Percentiles rank a stretch among this genome's conserved stretches.
Conservation (phyloP, 305 asterid species). For the Rubia peregrina region DNA sequence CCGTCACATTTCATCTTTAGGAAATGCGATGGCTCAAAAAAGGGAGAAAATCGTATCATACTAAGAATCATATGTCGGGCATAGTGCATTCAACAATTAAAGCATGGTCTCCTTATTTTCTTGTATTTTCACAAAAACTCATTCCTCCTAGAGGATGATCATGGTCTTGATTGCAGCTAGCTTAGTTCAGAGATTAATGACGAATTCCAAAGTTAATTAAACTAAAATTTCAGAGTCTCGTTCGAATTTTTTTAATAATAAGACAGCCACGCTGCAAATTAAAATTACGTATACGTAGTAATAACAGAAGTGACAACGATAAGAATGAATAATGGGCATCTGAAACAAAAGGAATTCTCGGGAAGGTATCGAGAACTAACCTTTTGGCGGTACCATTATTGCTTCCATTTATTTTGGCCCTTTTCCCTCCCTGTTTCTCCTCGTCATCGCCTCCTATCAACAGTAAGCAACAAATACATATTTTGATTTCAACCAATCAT, state of each 20-base stretch:
- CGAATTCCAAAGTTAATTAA: too few species aligned
- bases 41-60: not conserved
- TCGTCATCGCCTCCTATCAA: not conserved
- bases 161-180: too few species aligned
- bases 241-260: not conserved
- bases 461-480: not conserved
- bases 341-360: not conserved
- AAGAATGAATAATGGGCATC: not conserved
- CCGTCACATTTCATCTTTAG: not conserved
- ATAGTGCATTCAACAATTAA: too few species aligned
- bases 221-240: not conserved
- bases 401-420: not conserved
- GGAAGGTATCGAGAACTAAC: not conserved
- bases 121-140: too few species aligned
- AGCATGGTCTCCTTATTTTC: too few species aligned
- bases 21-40: not conserved
- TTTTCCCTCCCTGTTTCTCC: slow-evolving; percentile 5
- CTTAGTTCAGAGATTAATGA: too few species aligned
- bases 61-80: too few species aligned
- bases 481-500: not conserved
- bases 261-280: not conserved
- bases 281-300: not conserved
- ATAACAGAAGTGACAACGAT: not conserved
- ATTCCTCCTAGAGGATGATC: too few species aligned
- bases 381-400: not conserved